phyloP scores from a whole-genome alignment of 2,329 filamentous ascomycete species.

The Magnaporthiopsis rhizophila region DNA sequence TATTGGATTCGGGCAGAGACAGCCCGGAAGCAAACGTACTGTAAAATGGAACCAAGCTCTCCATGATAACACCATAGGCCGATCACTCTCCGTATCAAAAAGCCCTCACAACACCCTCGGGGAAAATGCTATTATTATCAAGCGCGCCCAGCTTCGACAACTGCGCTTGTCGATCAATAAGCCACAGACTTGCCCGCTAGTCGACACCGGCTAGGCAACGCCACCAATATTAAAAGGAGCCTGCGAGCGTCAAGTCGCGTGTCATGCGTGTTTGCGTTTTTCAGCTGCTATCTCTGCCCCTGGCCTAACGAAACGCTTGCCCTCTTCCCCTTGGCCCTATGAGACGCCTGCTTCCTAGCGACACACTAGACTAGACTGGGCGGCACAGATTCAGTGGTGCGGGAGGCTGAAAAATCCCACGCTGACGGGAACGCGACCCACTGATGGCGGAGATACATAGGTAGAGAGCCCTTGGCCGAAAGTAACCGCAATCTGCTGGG shows the following conservation, averaged over 20 bases:
- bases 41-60: too few relatives aligned
- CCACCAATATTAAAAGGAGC: neutral
- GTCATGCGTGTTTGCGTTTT: neutral
- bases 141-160: neutral
- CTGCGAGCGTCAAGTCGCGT: neutral
- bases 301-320: neutral
- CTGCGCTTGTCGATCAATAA: neutral
- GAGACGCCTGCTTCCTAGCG: neutral
- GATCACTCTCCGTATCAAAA: too few relatives aligned
- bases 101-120: too few relatives aligned
- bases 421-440: neutral
- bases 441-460: too few relatives aligned
- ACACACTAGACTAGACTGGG: neutral
- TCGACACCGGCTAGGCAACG: neutral
- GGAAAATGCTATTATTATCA: too few relatives aligned
- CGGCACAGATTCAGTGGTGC: neutral
- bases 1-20: too few relatives aligned
- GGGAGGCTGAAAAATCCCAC: neutral
- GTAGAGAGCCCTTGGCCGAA: neutral
- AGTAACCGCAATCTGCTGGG: too few relatives aligned
- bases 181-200: too few relatives aligned
- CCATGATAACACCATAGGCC: too few relatives aligned
- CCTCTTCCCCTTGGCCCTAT: neutral
- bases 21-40: too few relatives aligned
- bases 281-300: neutral